Evolutionary conservation across 2,329 filamentous ascomycete genomes (phyloP).

Genomic region (Venturia oleaginea): DNA sequence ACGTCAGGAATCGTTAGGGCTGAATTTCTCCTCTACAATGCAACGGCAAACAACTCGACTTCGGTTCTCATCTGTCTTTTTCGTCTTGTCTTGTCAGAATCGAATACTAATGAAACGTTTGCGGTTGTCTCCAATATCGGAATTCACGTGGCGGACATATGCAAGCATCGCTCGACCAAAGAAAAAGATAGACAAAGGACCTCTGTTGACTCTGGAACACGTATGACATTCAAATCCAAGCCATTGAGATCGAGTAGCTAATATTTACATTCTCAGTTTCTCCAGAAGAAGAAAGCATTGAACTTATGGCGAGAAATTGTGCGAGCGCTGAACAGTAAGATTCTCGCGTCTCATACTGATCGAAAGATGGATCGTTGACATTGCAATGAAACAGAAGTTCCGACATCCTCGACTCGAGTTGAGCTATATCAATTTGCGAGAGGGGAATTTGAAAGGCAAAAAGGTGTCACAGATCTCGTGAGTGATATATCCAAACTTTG

Average conservation of each 20-base stretch:
- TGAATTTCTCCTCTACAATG: background rate
- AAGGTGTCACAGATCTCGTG: conserved; percentile 38
- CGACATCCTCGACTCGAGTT: conserved; percentile 25
- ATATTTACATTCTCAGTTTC: conserved; percentile 29
- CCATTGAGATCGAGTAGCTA: background rate
- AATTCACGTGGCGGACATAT: conserved; percentile 4
- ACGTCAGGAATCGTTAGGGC: background rate
- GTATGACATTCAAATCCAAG: background rate
- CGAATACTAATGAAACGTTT: background rate
- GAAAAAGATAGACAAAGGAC: conserved; percentile 6
- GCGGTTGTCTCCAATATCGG: background rate
- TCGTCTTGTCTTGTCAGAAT: background rate
- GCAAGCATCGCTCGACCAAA: conserved; percentile 1
- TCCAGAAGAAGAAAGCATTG: conserved; percentile 39
- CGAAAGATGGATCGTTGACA: background rate
- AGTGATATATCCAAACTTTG: conserved; percentile 14
- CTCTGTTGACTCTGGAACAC: conserved; percentile 2
- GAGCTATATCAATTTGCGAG: conserved; percentile 42
- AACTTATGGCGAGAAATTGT: conserved; percentile 40
- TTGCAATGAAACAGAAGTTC: conserved; percentile 24
- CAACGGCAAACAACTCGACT: background rate
- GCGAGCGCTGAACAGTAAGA: conserved; percentile 30
- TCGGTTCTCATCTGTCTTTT: background rate
- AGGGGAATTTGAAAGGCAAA: conserved; percentile 40
- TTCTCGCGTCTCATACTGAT: background rate